These are phyloP conservation scores for Candida chauliodis DNA, from an alignment of 805 yeast genomes.

Conservation along the genomic window DNA sequence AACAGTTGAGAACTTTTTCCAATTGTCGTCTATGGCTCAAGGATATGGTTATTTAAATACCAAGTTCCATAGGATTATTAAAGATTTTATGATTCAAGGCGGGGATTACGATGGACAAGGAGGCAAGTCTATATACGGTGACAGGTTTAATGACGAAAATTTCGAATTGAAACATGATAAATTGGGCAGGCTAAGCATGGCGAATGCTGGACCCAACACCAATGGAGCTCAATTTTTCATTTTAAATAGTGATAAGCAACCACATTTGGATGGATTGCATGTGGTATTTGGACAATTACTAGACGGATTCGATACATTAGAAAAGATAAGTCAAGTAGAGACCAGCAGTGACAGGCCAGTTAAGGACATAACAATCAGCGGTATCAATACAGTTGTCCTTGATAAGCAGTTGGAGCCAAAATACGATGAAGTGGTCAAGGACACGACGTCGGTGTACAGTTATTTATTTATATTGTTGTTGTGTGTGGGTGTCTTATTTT, in stretches of 20 bases:
- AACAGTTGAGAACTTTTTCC: slow-evolving; percentile 35
- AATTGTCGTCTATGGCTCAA: slow-evolving; percentile 23
- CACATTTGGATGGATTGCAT: slow-evolving; percentile 78
- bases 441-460: slow-evolving; percentile 1
- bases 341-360: slow-evolving; percentile 16
- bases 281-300: slow-evolving; percentile 92
- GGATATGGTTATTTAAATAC: slow-evolving; percentile 68
- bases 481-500: neutral
- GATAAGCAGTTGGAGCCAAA: slow-evolving; percentile 1
- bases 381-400: slow-evolving; percentile 4
- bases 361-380: slow-evolving; percentile 14
- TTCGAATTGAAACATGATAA: slow-evolving; percentile 66
- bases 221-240: slow-evolving; percentile 49
- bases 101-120: slow-evolving; percentile 70
- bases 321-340: slow-evolving; percentile 21
- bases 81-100: slow-evolving; percentile 37
- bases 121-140: slow-evolving; percentile 67
- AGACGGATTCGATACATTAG: slow-evolving; percentile 82
- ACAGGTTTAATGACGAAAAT: slow-evolving; percentile 49
- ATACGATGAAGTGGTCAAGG: neutral
- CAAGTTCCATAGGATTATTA: slow-evolving; percentile 40
- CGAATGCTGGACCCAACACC: slow-evolving; percentile 53
- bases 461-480: slow-evolving; percentile 1
- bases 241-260: slow-evolving; percentile 21
- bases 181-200: slow-evolving; percentile 85